Evolutionary conservation across 1,284 basidiomycete genomes (phyloP).

Genomic region (Gomphus sp.): DNA sequence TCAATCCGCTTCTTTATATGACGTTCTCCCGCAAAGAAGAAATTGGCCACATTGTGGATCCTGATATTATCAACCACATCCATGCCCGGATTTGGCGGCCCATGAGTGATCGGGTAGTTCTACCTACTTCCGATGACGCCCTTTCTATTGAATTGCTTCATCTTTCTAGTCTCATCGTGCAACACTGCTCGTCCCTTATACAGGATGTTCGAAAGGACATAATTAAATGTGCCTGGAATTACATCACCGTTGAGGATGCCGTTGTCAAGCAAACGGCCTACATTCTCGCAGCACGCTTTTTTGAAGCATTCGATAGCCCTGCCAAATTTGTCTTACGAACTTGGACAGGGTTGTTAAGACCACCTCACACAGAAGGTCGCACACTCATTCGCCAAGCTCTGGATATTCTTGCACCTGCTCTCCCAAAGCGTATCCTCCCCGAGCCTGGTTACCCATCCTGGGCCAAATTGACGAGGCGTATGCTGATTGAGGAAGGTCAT

Average conservation of each 20-base stretch:
- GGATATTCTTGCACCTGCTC: conserved; percentile 84
- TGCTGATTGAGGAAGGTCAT: conserved; percentile 86
- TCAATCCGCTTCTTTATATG: conserved; percentile 84
- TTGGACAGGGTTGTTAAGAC: conserved; percentile 88
- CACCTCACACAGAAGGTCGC: conserved; percentile 73
- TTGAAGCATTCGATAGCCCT: conserved; percentile 85
- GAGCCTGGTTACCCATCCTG: conserved; percentile 71
- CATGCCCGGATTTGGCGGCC: conserved; percentile 77
- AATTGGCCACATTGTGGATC: conserved; percentile 48
- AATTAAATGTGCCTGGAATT: conserved; percentile 93
- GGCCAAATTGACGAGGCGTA: conserved; percentile 83
- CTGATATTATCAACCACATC: conserved; percentile 60
- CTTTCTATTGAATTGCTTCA: conserved; percentile 90
- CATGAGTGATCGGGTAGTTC: conserved; percentile 49
- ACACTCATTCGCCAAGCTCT: conserved; percentile 80
- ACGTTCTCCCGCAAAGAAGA: conserved; percentile 40
- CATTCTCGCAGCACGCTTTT: conserved; percentile 90
- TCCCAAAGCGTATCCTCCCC: conserved; percentile 47
- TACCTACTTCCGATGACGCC: conserved; percentile 62
- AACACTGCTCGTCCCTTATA: conserved; percentile 72
- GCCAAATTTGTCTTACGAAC: conserved; percentile 92
- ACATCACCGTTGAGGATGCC: conserved; percentile 78
- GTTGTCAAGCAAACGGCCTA: conserved; percentile 95
- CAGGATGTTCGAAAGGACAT: conserved; percentile 86
- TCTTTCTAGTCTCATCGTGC: conserved; percentile 84